A percentile compares a stretch with the other conserved stretches of the same genome.
phyloP scores from a whole-genome alignment of 768 basidiomycete genomes.

The Mycena olivaceomarginata region DNA sequence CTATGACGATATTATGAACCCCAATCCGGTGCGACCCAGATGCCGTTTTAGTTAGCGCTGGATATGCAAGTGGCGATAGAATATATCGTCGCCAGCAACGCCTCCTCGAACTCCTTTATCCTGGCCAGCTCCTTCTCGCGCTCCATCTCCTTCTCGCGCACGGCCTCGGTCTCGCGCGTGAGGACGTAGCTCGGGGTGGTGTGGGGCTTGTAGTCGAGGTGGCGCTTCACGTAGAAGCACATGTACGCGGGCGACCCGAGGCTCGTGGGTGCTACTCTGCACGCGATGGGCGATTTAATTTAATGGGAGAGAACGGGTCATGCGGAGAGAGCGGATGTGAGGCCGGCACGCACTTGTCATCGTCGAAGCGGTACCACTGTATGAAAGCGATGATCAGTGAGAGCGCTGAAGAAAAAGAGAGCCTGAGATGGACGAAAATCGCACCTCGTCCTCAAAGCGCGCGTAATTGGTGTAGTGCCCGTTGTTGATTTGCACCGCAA shows the following conservation, averaged over 20 bases:
- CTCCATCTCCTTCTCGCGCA: conserved; percentile 31
- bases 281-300: background rate
- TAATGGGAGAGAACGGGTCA: background rate
- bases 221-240: conserved; percentile 96
- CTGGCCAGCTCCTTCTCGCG: too few species aligned
- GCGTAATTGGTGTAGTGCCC: conserved; percentile 96
- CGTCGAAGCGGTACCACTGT: conserved; percentile 97
- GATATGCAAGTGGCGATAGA: background rate
- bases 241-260: conserved; percentile 89
- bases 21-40: background rate
- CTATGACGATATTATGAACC: too few species aligned
- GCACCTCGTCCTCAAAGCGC: conserved; percentile 88
- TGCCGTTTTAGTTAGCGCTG: background rate
- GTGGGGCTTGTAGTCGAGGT: conserved; percentile 88
- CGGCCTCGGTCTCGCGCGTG: conserved; percentile 76
- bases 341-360: conserved; percentile 85
- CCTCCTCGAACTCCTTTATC: conserved; percentile 35
- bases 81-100: conserved; percentile 26
- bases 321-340: background rate
- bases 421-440: conserved; percentile 45
- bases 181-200: conserved; percentile 81
- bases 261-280: conserved; percentile 83
- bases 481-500: conserved; percentile 94
- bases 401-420: background rate
- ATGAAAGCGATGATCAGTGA: background rate